These are phyloP conservation scores for Ophiostoma himal-ulmi DNA, from an alignment of 2,329 filamentous ascomycete genomes.

Conservation along the genomic window DNA sequence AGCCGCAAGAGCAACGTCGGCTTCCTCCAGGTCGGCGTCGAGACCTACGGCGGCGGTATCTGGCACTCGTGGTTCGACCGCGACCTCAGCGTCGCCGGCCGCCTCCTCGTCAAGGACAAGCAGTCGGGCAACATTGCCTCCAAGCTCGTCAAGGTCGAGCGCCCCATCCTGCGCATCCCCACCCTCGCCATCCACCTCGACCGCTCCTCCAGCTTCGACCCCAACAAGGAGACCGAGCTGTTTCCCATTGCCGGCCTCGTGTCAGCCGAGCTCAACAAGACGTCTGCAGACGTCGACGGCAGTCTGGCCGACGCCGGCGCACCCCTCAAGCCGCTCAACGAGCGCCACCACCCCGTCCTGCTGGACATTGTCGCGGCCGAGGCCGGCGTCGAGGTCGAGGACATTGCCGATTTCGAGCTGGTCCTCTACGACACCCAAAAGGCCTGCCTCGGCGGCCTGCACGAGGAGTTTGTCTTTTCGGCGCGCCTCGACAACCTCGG, in stretches of 20 bases:
- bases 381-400: conserved; percentile 61
- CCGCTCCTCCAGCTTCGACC: conserved; percentile 76
- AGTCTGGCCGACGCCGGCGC: conserved; percentile 39
- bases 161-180: conserved; percentile 84
- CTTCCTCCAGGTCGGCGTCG: conserved; percentile 90
- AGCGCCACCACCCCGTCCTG: conserved; percentile 84
- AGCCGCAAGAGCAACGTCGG: conserved; percentile 82
- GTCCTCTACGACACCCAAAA: conserved; percentile 96
- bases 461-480: conserved; percentile 93
- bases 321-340: conserved; percentile 68
- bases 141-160: conserved; percentile 83
- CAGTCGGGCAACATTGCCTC: conserved; percentile 64
- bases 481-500: conserved; percentile 92
- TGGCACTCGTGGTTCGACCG: conserved; percentile 99
- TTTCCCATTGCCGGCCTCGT: conserved; percentile 89
- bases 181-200: conserved; percentile 93
- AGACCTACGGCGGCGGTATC: conserved; percentile 92
- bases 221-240: conserved; percentile 95
- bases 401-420: conserved; percentile 89
- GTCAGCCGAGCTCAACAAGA: conserved; percentile 75
- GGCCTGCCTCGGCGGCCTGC: conserved; percentile 78
- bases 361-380: conserved; percentile 79
- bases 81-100: conserved; percentile 82
- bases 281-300: conserved; percentile 36
- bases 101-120: conserved; percentile 63